Percentiles rank a stretch among this genome's conserved stretches.
phyloP scores from a whole-genome alignment of 768 basidiomycete species.

The Mrakia hoshinonis region DNA sequence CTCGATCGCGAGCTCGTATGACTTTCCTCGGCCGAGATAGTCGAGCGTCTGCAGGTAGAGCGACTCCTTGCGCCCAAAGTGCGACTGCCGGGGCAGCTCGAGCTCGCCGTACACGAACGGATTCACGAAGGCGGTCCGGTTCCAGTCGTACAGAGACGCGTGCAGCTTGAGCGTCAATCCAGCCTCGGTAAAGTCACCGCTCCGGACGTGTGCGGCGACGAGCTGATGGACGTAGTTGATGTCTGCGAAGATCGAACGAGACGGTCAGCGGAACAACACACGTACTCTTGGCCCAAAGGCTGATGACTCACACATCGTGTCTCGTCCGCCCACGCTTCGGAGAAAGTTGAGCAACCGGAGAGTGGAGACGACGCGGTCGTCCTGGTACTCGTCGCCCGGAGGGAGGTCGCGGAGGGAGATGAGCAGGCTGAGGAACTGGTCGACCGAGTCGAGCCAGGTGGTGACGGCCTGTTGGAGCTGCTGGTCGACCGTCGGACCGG shows the following conservation, averaged over 20 bases:
- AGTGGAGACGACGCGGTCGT: slow-evolving; percentile 88
- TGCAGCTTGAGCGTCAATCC: slow-evolving; percentile 87
- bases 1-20: slow-evolving; percentile 91
- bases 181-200: slow-evolving; percentile 86
- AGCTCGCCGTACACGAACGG: slow-evolving; percentile 50
- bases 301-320: slow-evolving; percentile 54
- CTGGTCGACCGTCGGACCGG: slow-evolving; percentile 69
- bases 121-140: slow-evolving; percentile 65
- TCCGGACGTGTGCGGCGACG: slow-evolving; percentile 80
- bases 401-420: slow-evolving; percentile 80
- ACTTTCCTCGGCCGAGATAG: slow-evolving; percentile 88
- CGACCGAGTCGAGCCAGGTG: slow-evolving; percentile 76
- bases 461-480: slow-evolving; percentile 62
- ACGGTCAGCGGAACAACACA: not conserved
- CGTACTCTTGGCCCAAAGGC: not conserved
- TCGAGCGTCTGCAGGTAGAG: slow-evolving; percentile 85
- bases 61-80: slow-evolving; percentile 89
- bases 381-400: slow-evolving; percentile 85
- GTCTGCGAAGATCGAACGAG: not conserved
- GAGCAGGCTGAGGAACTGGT: slow-evolving; percentile 83
- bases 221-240: slow-evolving; percentile 52
- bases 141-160: slow-evolving; percentile 88
- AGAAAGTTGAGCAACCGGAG: slow-evolving; percentile 89
- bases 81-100: slow-evolving; percentile 79
- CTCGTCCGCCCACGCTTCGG: slow-evolving; percentile 67